Conservation (phyloP, 441 rosid genomes). For the Adansonia madagascariensis region DNA sequence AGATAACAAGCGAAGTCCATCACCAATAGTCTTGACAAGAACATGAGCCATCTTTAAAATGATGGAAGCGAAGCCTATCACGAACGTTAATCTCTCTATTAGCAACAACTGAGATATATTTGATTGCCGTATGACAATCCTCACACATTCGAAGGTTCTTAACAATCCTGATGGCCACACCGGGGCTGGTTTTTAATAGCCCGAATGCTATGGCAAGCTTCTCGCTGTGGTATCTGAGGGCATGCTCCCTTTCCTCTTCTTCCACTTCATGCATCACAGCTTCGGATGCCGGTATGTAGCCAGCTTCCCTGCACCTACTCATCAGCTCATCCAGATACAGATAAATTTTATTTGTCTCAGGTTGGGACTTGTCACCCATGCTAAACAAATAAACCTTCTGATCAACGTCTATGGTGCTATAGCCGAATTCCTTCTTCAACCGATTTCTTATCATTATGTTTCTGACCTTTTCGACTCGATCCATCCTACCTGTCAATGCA, state of each 20-base stretch:
- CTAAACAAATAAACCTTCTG: slow-evolving; percentile 67
- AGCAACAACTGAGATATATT: slow-evolving; percentile 60
- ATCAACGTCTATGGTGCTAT: slow-evolving; percentile 66
- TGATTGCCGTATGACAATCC: slow-evolving; percentile 82
- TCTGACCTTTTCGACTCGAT: slow-evolving; percentile 64
- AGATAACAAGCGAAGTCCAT: slow-evolving; percentile 20
- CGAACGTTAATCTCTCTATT: slow-evolving; percentile 72
- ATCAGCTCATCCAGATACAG: slow-evolving; percentile 66
- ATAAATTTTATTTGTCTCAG: slow-evolving; percentile 58
- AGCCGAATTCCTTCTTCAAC: slow-evolving; percentile 78
- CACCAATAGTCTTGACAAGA: slow-evolving; percentile 82
- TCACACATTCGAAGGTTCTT: slow-evolving; percentile 85
- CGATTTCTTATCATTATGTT: slow-evolving; percentile 64
- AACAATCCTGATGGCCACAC: slow-evolving; percentile 50
- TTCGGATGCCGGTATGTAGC: slow-evolving; percentile 62
- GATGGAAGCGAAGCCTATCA: slow-evolving; percentile 83
- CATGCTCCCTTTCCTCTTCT: slow-evolving; percentile 83
- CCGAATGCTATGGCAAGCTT: slow-evolving; percentile 89
- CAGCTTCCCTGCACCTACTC: slow-evolving; percentile 67
- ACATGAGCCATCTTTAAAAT: slow-evolving; percentile 70
- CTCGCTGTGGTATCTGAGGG: slow-evolving; percentile 85
- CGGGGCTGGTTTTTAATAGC: slow-evolving; percentile 54
- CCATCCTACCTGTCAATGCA: slow-evolving; percentile 77
- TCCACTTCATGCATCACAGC: slow-evolving; percentile 80
- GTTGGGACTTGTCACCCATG: slow-evolving; percentile 79